Percentiles rank a stretch among this genome's conserved stretches.
phyloP scores from a whole-genome alignment of 108 stramenopile genomes.

The Cyclotella kingstonii region DNA sequence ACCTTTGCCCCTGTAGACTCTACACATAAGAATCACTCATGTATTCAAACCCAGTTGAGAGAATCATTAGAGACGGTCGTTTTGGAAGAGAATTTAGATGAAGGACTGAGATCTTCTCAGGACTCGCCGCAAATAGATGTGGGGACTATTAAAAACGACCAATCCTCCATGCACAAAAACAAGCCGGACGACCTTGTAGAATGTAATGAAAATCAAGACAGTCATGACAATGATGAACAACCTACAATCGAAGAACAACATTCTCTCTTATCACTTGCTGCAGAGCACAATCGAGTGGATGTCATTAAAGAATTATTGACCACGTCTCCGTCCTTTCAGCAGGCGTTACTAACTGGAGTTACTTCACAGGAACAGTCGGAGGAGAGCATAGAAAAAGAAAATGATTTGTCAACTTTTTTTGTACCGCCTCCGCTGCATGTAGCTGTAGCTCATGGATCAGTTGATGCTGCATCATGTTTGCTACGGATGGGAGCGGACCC shows the following conservation, averaged over 20 bases:
- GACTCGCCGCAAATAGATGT: too few relatives aligned
- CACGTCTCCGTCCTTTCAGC: not conserved
- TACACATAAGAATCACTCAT: too few relatives aligned
- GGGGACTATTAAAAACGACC: too few relatives aligned
- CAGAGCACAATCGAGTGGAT: conserved; percentile 87
- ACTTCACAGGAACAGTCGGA: not conserved
- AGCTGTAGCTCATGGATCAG: conserved; percentile 72
- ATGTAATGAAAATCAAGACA: conserved; percentile 5
- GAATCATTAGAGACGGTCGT: not conserved
- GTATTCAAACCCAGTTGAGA: too few relatives aligned
- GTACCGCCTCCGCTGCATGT: conserved; percentile 75
- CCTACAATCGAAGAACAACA: conserved; percentile 73
- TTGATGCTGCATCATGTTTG: conserved; percentile 70
- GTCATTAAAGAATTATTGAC: conserved; percentile 67
- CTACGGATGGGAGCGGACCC: conserved; percentile 86
- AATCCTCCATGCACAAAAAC: not conserved
- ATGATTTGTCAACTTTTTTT: conserved; percentile 10
- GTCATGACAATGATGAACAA: conserved; percentile 46
- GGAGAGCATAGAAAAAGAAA: conserved; percentile 2
- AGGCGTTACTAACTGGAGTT: not conserved
- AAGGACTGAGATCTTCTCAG: too few relatives aligned
- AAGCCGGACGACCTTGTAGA: not conserved
- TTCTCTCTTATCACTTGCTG: conserved; percentile 74
- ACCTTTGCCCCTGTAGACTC: too few relatives aligned
- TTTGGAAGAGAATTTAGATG: not conserved